Percentiles rank a stretch among this genome's conserved stretches.
Conservation (phyloP, 257 asterid species). For the Primulina eburnea region DNA sequence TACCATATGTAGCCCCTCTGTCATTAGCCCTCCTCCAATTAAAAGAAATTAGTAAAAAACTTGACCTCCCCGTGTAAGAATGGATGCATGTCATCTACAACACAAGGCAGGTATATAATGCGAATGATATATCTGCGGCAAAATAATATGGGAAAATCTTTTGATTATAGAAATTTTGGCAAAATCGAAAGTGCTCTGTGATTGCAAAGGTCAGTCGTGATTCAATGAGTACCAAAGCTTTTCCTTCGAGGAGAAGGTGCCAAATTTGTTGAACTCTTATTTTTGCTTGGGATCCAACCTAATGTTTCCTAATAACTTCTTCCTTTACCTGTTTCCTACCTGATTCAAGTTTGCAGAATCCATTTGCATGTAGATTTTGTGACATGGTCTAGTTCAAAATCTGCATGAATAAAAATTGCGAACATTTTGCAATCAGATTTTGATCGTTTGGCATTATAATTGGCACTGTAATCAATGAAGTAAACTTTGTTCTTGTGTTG, state of each 20-base stretch:
- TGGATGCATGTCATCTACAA: not conserved
- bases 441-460: not conserved
- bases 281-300: not conserved
- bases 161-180: not conserved
- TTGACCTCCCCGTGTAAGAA: not conserved
- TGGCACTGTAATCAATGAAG: conserved; percentile 1
- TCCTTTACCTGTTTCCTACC: not conserved
- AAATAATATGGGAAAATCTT: not conserved
- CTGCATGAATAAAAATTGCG: not conserved
- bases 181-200: not conserved
- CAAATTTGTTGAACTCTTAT: not conserved
- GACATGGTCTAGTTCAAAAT: conserved; percentile 9
- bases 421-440: conserved; percentile 11
- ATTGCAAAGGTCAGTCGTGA: not conserved
- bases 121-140: not conserved
- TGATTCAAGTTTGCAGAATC: conserved; percentile 9
- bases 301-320: not conserved
- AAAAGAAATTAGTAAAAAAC: not conserved
- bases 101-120: conserved; percentile 5
- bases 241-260: not conserved
- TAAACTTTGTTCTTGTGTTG: conserved; percentile 7
- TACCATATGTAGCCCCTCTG: not conserved
- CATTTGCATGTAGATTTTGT: not conserved
- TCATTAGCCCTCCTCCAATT: not conserved
- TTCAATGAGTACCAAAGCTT: not conserved